Conservation (phyloP, 2,329 filamentous ascomycete genomes). For the Stachybotrys chartarum region DNA sequence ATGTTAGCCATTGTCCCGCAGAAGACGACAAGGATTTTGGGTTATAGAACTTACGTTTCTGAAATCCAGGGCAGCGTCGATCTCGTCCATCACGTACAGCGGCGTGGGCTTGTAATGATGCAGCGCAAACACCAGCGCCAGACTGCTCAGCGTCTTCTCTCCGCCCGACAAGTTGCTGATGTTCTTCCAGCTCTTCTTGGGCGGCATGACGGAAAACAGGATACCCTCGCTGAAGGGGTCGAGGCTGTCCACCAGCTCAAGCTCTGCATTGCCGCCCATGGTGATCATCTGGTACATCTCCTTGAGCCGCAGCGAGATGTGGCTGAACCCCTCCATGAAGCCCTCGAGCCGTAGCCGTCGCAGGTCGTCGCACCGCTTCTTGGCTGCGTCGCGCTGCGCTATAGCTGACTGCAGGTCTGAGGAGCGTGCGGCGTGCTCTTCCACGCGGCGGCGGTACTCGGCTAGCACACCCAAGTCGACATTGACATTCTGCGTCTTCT, state of each 20-base stretch:
- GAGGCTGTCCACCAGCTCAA: constrained; percentile 91
- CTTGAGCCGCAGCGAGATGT: constrained; percentile 89
- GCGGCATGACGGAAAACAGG: constrained; percentile 96
- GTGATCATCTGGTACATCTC: constrained; percentile 99
- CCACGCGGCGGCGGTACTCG: constrained; percentile 79
- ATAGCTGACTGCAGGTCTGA: constrained; percentile 78
- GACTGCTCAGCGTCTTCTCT: constrained; percentile 89
- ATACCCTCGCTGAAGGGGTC: constrained; percentile 98
- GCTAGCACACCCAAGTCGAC: constrained; percentile 85
- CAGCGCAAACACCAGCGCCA: constrained; percentile 94
- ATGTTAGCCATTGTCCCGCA: constrained; percentile 10
- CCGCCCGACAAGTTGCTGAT: constrained; percentile 93
- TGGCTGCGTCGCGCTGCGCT: constrained; percentile 71
- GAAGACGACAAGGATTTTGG: constrained; percentile 3
- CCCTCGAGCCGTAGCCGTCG: constrained; percentile 85
- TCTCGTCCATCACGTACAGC: constrained; percentile 99
- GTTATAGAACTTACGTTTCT: constrained; percentile 68
- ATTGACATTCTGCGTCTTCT: constrained; percentile 73
- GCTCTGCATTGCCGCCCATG: constrained; percentile 96
- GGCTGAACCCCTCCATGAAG: constrained; percentile 96
- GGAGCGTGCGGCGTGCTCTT: constrained; percentile 75
- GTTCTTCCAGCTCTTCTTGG: constrained; percentile 99
- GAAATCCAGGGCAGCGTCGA: constrained; percentile 96
- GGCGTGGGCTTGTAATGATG: constrained; percentile 98
- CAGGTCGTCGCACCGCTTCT: constrained; percentile 88